Evolutionary conservation across 2,329 filamentous ascomycete genomes (phyloP), one percentile per base, ranked within the genome.

Genomic region (Diaporthe batatas): DNA sequence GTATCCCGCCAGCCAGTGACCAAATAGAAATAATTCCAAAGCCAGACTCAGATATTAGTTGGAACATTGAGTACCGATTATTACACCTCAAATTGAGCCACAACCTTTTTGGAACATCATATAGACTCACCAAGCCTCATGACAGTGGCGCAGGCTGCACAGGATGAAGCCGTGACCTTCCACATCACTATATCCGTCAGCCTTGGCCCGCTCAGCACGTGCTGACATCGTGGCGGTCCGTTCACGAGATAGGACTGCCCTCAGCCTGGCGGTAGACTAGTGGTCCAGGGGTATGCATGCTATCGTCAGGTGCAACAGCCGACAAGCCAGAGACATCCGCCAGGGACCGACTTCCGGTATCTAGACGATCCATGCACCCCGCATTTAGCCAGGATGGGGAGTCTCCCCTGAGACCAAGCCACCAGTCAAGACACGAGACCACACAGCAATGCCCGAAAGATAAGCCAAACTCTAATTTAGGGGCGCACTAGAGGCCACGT

Each of bases 291-390:
- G n/a, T 64, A 23, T 64, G 42, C 59, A 49, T 49, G 42, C 21
- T 49, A 16, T 16, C 11, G 18, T 5, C 42, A 49, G 59, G 59
- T 64, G 59, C 59, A 49, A 34, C 25, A 64, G 59, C 59, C 59
- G 59, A 64, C 59, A 34, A 32, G 25, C 18, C 18, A 32, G 42
- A 47, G 23, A 32, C 16, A 32, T n/a, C 39, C 53, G 53, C 53
- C 16, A 62, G 32, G 8, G 39, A 59, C 32, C 39, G 39, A 62
- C 25, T 25, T n/a, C 29, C 58, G 58, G 16, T 64, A 47, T 64
- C 59, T 64, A 18, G 59, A 64, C 57, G n/a, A 7, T 64, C 42
- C 18, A 64, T 64, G 42, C 39, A 49, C 39, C 59, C 59, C 42
- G 18, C 39, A 64, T n/a, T 64, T 6, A n/a, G 39, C 25, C 25